phyloP scores from a whole-genome alignment of 2,329 filamentous ascomycete species.

The Hypoxylon sp. region DNA sequence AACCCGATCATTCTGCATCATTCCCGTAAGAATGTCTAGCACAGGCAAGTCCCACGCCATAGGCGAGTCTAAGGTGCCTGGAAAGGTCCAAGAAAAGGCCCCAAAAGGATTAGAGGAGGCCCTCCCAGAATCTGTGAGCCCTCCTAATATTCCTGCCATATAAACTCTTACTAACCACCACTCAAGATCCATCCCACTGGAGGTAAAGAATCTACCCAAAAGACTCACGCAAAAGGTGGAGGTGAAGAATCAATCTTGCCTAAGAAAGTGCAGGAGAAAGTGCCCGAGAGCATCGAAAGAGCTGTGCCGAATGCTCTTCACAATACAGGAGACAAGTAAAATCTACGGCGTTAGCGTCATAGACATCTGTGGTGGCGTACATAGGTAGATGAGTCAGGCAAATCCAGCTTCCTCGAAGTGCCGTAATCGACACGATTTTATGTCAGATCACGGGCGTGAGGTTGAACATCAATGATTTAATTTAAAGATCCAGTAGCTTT shows the following conservation, averaged over 20 bases:
- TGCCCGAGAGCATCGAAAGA: slow-evolving; percentile 39
- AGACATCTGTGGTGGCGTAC: neutral
- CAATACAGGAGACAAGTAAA: slow-evolving; percentile 43
- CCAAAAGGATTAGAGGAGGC: slow-evolving; percentile 35
- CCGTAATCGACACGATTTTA: neutral
- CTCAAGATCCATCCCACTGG: slow-evolving; percentile 37
- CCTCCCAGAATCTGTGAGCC: slow-evolving; percentile 38
- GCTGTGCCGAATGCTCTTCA: slow-evolving; percentile 41
- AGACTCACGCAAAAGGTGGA: slow-evolving; percentile 43
- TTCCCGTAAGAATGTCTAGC: slow-evolving; percentile 26
- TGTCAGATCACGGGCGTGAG: too few relatives aligned
- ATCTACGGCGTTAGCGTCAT: neutral
- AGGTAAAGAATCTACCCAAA: slow-evolving; percentile 26
- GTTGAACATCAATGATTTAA: too few relatives aligned
- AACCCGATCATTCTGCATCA: slow-evolving; percentile 14
- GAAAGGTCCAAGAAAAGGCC: slow-evolving; percentile 36
- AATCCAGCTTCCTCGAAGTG: neutral
- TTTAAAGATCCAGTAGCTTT: too few relatives aligned
- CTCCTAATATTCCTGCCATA: neutral
- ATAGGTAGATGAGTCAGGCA: too few relatives aligned
- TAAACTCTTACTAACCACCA: neutral
- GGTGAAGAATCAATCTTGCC: slow-evolving; percentile 41
- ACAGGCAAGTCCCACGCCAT: slow-evolving; percentile 38
- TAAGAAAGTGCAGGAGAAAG: slow-evolving; percentile 44
- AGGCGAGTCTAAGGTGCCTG: slow-evolving; percentile 38